Conservation (phyloP, 2,329 filamentous ascomycete species). For the Periglandula ipomoeae region DNA sequence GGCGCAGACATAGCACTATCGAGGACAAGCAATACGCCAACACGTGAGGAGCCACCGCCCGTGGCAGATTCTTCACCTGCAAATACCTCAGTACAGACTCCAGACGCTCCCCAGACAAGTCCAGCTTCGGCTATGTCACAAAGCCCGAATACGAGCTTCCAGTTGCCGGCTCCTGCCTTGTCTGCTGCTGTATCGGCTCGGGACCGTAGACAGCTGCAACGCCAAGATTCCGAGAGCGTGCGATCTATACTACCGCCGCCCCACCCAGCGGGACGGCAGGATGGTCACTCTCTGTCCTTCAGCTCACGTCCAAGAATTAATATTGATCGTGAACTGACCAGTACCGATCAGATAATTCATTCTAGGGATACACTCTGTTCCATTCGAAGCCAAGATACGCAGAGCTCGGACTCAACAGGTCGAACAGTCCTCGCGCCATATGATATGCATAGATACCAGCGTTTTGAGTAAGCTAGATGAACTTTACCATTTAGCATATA, state of each 20-base stretch:
- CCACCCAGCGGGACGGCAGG: neutral
- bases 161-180: neutral
- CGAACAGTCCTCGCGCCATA: neutral
- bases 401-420: neutral
- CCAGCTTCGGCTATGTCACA: neutral
- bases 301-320: neutral
- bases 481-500: neutral
- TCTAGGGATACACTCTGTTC: neutral
- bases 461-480: neutral
- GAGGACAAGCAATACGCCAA: neutral
- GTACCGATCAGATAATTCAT: neutral
- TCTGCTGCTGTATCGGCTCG: neutral
- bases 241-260: neutral
- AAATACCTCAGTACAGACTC: neutral
- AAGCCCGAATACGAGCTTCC: neutral
- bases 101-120: neutral
- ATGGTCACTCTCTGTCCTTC: neutral
- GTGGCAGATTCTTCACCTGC: neutral
- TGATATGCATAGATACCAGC: neutral
- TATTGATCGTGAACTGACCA: neutral
- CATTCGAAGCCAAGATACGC: neutral
- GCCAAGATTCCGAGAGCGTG: neutral
- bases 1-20: neutral
- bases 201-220: neutral
- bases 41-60: neutral